Conservation (phyloP, 192 early-diverging fungal genomes). For the Backusella mclennaniae region DNA sequence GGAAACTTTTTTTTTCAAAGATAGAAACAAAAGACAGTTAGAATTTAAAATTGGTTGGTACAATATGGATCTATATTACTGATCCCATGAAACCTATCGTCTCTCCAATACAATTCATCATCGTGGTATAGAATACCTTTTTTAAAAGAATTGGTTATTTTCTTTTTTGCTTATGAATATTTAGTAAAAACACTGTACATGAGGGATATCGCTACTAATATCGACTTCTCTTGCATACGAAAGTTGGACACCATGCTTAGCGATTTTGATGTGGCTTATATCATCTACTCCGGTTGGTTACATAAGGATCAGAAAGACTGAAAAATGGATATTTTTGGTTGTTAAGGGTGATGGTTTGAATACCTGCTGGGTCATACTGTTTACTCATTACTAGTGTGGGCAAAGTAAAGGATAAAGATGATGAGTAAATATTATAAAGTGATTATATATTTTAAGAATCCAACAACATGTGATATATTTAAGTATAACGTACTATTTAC, state of each 20-base stretch:
- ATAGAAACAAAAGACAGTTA: not conserved
- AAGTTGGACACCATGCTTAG: constrained; percentile 19
- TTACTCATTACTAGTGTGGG: not conserved
- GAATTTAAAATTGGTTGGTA: not conserved
- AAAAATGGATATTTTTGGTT: not conserved
- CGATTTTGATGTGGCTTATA: constrained; percentile 1
- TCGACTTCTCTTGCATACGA: constrained; percentile 23
- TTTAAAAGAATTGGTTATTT: not conserved
- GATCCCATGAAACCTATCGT: constrained; percentile 40
- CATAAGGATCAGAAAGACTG: not conserved
- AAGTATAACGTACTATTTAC: not conserved
- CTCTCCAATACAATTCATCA: constrained; percentile 44
- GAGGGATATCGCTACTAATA: constrained; percentile 14
- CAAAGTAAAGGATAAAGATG: not conserved
- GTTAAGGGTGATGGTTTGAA: not conserved
- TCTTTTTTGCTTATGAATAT: not conserved
- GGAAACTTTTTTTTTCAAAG: constrained; percentile 31
- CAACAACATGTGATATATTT: not conserved
- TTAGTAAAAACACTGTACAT: constrained; percentile 6
- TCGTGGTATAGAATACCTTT: constrained; percentile 39
- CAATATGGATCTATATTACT: constrained; percentile 15
- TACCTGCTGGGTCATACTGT: not conserved
- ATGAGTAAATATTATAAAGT: not conserved
- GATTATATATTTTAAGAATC: not conserved
- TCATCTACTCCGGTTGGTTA: not conserved